Base-by-base conservation (phyloP, 805 yeast species). In the Komagataella kurtzmanii region DNA sequence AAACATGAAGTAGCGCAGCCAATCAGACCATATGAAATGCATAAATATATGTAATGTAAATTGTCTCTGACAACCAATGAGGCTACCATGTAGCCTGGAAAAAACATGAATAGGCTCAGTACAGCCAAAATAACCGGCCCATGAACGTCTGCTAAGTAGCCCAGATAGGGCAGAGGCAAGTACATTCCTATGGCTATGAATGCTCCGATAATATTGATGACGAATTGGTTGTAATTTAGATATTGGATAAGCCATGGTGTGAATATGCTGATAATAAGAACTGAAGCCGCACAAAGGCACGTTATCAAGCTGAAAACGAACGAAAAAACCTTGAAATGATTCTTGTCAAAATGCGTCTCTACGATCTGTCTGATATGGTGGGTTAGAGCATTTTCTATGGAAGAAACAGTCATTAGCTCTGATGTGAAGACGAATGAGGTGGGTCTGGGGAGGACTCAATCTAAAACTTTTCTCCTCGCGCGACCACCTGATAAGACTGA, bases 101-200 rank as follows among this genome's bases (percentile, higher is more conserved):
- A 72, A 58, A 84, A 84, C 24, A 83, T 68, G 50, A 77, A 53
- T 46, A 82, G 66, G 3, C 90, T 76, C 17, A 86, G 58, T 24
- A 82, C 57, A 3, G 90, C 81, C 46, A 89, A 64, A 14, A 84
- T 61, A 8, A 85, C 85, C 1, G 95, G 89, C 0, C 96, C 95
- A 60, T 84, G 86, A n/a, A 81, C 71, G 62, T 89, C 97, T 2
- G 93, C 89, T 49, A 87, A 66, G 56, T 85, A 79, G 0, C 97
- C 97, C 46, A 89, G 65, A 0, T 83, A 60, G 0, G 98, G 97
- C 6, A 91, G 78, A 7, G 91, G 81, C 50, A 88, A 64, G 63
- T 91, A 93, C 79, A 87, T 80, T 2, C 97, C 97, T 54, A 85
- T 63, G 24, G 85, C 83, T 44, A 87, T 81, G 21, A 77, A 71